phyloP scores from a whole-genome alignment of 2,329 filamentous ascomycete species.

The Alternaria dauci region DNA sequence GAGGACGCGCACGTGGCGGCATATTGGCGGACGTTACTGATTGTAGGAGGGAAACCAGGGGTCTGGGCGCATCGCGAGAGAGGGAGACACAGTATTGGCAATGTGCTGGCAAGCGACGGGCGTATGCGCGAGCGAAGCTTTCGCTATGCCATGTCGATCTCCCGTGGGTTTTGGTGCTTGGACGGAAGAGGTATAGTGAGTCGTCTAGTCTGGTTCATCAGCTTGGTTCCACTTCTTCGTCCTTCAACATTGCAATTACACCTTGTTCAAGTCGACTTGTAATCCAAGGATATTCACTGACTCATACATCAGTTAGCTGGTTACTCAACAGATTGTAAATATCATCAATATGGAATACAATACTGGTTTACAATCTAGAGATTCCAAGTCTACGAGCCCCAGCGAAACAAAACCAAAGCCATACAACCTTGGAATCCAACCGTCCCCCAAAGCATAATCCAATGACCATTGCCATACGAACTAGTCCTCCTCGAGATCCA shows the following conservation, averaged over 20 bases:
- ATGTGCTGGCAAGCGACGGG: background rate
- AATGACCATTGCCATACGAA: too few species aligned
- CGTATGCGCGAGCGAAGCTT: constrained; percentile 1
- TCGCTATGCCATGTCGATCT: constrained; percentile 17
- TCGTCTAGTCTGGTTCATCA: background rate
- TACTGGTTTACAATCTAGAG: background rate
- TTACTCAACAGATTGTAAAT: rapidly evolving
- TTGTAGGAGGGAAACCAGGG: background rate
- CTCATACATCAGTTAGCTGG: background rate
- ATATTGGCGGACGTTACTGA: background rate
- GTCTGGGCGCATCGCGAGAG: background rate
- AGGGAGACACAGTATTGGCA: background rate
- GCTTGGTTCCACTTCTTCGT: background rate
- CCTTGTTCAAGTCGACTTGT: background rate
- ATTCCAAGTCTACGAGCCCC: background rate
- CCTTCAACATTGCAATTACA: background rate
- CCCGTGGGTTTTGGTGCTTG: constrained; percentile 13
- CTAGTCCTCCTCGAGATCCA: too few species aligned
- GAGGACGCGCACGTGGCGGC: constrained; percentile 22
- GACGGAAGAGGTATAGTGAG: constrained; percentile 5
- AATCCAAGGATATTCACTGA: background rate
- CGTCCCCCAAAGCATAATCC: too few species aligned
- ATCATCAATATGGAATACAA: background rate
- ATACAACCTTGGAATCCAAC: too few species aligned
- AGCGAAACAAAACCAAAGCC: too few species aligned